Base-by-base conservation (phyloP, 768 basidiomycete species). In the Collybiopsis confluens region DNA sequence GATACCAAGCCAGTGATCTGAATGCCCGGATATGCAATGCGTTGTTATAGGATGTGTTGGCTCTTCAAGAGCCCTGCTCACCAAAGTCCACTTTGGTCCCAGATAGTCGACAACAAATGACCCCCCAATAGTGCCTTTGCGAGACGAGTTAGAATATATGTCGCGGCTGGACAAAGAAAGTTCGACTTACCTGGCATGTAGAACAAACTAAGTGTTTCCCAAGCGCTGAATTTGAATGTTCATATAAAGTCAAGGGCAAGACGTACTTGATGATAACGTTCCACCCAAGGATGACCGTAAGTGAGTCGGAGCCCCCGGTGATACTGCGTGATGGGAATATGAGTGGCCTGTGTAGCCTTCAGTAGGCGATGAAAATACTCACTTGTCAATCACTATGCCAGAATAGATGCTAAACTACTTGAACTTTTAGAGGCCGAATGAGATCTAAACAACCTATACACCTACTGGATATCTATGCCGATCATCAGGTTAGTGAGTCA, bases 251-350 rank as follows among this genome's bases (percentile, higher is more conserved):
- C n/a, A n/a, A 47, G 27, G 38, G 16, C 8, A 15, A n/a, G n/a
- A 20, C 80, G 41, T 65, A 90, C 90, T 90, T 88, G 73, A 92
- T 87, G 27, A 94, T 82, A 40, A 88, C 85, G 58, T 78, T 81
- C 93, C 92, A 94, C 16, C 92, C 92, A 57, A 94, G 84, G 10
- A 88, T 75, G 41, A 86, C 75, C 4, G 71, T 64, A 18, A 93
- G 72, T 6, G 82, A 74, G 10, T 65, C 62, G 26, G 68, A 65
- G 26, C 70, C 67, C 33, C 85, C 83, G 15, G 83, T 85, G 53
- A 92, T 75, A 52, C 84, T 89, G 52, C 15, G 45, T 18, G 13
- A 33, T 6, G 30, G 30, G n/a, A n/a, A n/a, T 7, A 4, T 16
- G 35, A 18, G 21, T 24, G 35, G 23, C 0, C 40, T 37, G 13